Evolutionary conservation across 2,329 filamentous ascomycete genomes (phyloP), one percentile per base, ranked within the genome.

Genomic region (Diaporthe longicolla): DNA sequence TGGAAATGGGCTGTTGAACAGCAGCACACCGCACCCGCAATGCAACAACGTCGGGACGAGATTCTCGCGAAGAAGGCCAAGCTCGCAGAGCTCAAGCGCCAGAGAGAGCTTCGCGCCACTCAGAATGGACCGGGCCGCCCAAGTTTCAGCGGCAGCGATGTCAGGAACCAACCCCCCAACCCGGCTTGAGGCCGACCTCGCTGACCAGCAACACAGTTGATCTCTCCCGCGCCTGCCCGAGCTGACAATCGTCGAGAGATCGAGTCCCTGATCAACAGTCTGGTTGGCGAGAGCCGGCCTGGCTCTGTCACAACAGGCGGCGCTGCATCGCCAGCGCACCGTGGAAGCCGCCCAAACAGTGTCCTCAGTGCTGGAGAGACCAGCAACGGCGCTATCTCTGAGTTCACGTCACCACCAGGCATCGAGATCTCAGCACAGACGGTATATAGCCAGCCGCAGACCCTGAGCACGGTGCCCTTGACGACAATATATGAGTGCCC

Each of bases 51-150:
- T 80, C 93, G 95, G 87, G 95, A 98, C 87, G 97, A 99, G 87
- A 98, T 99, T 79, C 88, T 97, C 79, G 95, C 95, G 78, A 99
- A 99, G 87, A 96, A 94, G 88, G 96, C 95, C 76, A 98, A 97
- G 88, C 94, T 99, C 80, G 95, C 94, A 66, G 97, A 98, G 89
- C 90, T 99, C 77, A 98, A 98, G 87, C 91, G 94, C 76, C 95
- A 98, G 85, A 91, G 97, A 79, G 95, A 97, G 83, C 86, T 96
- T 79, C 90, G 95, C 74, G 91, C 94, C 77, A 94, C 90, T 81
- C 94, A 97, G 82, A 91, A 94, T 79, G 90, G 88, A 74, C 89
- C 89, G 76, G 91, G 87, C 78, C 91, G 95, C 78, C 89, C 92
- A 80, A 93, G 91, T 82, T 87, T 92, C 79, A 89, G 90, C 81